Evolutionary conservation across 768 basidiomycete genomes (phyloP).

Genomic region (Tylopilus balloui): DNA sequence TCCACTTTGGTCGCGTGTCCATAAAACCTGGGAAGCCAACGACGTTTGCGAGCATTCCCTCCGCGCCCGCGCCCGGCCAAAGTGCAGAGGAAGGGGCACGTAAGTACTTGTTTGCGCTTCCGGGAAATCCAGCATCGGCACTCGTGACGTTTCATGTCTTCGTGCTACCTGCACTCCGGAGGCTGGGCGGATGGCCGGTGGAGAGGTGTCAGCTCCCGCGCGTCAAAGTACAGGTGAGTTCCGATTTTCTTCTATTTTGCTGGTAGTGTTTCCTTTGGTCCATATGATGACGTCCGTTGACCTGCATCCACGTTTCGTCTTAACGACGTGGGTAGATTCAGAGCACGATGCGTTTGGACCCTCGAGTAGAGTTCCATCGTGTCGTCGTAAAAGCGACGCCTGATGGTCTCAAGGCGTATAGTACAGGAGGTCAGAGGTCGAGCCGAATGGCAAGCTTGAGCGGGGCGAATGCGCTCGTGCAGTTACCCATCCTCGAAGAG

Average conservation of each 20-base stretch:
- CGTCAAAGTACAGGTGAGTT: conserved; percentile 58
- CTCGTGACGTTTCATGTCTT: conserved; percentile 84
- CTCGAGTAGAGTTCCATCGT: conserved; percentile 81
- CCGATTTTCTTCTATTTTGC: no score
- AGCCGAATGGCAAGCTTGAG: conserved; percentile 76
- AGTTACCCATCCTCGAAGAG: conserved; percentile 49
- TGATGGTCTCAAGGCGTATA: conserved; percentile 57
- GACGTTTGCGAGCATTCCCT: conserved; percentile 82
- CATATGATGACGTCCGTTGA: no score
- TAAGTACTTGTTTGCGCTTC: conserved; percentile 78
- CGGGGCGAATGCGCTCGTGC: conserved; percentile 75
- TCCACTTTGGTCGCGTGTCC: conserved; percentile 83
- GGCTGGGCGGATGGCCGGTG: conserved; percentile 62
- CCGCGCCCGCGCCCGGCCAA: conserved; percentile 22
- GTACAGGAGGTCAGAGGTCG: conserved; percentile 85
- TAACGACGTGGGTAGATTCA: conserved; percentile 40
- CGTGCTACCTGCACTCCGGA: conserved; percentile 74
- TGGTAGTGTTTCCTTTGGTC: no score
- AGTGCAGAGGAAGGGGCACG: conserved; percentile 17
- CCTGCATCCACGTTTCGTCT: not conserved
- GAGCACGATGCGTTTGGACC: conserved; percentile 60
- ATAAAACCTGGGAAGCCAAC: conserved; percentile 88
- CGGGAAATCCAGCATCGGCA: conserved; percentile 86
- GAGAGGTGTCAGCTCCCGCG: conserved; percentile 53
- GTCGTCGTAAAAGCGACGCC: conserved; percentile 49